Evolutionary conservation across 106 monocot species (phyloP).

Genomic region (Dactylorhiza incarnata): DNA sequence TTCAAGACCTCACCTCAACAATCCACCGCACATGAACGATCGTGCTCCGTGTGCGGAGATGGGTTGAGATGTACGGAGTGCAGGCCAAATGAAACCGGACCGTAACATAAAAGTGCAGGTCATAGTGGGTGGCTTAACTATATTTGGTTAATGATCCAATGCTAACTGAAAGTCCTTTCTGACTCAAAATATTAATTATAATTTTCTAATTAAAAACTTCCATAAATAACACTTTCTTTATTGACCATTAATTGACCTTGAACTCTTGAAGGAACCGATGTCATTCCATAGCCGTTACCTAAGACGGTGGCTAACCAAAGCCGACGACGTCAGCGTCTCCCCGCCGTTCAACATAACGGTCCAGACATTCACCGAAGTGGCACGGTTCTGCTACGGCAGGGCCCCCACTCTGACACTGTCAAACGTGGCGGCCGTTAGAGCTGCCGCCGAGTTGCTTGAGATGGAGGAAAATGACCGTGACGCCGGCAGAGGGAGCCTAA

Average conservation of each 20-base stretch:
- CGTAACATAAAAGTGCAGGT: too few relatives aligned
- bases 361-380: slow-evolving; percentile 43
- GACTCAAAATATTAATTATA: background rate
- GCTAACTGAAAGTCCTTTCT: background rate
- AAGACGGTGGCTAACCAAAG: slow-evolving; percentile 30
- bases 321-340: slow-evolving; percentile 34
- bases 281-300: slow-evolving; percentile 54
- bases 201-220: background rate
- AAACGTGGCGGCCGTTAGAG: slow-evolving; percentile 41
- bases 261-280: slow-evolving; percentile 57
- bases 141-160: background rate
- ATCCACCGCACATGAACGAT: too few relatives aligned
- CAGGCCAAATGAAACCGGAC: too few relatives aligned
- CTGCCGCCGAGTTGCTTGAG: slow-evolving; percentile 65
- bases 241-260: too few relatives aligned
- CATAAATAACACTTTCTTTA: background rate
- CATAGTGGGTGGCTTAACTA: too few relatives aligned
- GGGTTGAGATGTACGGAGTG: too few relatives aligned
- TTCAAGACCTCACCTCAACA: too few relatives aligned
- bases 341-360: slow-evolving; percentile 45
- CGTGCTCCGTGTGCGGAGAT: too few relatives aligned
- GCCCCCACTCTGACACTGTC: slow-evolving; percentile 42
- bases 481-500: slow-evolving; percentile 17
- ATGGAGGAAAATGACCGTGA: slow-evolving; percentile 23
- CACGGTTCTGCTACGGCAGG: slow-evolving; percentile 56